Evolutionary conservation across 2,329 filamentous ascomycete genomes (phyloP).

Genomic region (Trichoderma afroharzianum): DNA sequence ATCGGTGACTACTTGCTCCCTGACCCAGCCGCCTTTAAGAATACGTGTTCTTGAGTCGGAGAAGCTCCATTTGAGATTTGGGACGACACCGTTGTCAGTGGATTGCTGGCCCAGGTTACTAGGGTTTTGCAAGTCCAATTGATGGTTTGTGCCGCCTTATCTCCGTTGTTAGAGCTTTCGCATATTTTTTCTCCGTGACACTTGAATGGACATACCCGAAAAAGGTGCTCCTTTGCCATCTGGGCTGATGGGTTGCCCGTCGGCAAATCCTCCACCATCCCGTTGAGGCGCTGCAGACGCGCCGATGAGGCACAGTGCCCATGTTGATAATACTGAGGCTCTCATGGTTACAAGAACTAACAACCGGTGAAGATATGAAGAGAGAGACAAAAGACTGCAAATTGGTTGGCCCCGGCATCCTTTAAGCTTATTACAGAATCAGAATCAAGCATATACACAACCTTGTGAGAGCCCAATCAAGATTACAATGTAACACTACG

Average conservation of each 20-base stretch:
- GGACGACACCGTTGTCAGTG: constrained; percentile 61
- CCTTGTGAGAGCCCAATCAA: not conserved
- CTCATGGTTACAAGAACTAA: constrained; percentile 16
- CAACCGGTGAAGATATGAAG: not conserved
- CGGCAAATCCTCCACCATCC: constrained; percentile 35
- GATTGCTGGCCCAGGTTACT: constrained; percentile 58
- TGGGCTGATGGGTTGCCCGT: constrained; percentile 55
- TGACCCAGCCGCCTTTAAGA: constrained; percentile 61
- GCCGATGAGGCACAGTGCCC: constrained; percentile 17
- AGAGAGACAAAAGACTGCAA: not conserved
- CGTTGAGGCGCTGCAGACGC: constrained; percentile 25
- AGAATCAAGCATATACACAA: constrained; percentile 3
- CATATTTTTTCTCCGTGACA: not conserved
- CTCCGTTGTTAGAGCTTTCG: not conserved
- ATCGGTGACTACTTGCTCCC: constrained; percentile 65
- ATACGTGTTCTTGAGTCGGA: constrained; percentile 63
- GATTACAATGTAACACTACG: not conserved
- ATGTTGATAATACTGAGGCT: not conserved
- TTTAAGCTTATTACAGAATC: not conserved
- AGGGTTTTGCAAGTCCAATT: constrained; percentile 60
- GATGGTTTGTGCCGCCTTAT: constrained; percentile 61
- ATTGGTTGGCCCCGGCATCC: not conserved
- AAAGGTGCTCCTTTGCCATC: constrained; percentile 57
- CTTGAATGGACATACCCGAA: constrained; percentile 41
- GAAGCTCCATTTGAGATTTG: constrained; percentile 68